Base-by-base conservation (phyloP, 441 rosid species). In the Kokia cookei region DNA sequence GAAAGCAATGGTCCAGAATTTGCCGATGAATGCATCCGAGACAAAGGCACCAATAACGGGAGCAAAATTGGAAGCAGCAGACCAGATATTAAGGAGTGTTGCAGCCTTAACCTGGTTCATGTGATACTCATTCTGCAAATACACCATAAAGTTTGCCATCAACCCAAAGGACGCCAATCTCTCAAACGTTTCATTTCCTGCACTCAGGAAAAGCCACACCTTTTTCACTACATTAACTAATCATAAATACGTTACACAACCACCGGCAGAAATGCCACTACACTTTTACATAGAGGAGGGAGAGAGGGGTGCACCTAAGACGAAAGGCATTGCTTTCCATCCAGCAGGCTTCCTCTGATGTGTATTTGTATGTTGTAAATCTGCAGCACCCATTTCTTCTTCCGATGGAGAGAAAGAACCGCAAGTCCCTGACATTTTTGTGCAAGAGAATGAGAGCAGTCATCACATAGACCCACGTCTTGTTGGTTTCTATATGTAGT, bases 161-260 rank as follows among this genome's bases (percentile, higher is more conserved):
- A 74, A 14, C 3, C 77, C 77, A 26, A n/a, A 74, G 0, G 65
- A 35, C 14, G 72, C 77, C 40, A 65, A n/a, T 57, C 69, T 74
- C 72, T 74, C 77, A 9, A 74, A 50, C 40, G 71, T 45, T 19
- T 26, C 71, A 65, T 74, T 74, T 19, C 65, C 77, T 74, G 65
- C 73, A 32, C 26, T 2, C 11, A 4, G 19, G 17, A 50, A 50
- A 50, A 14, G 19, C 70, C 70, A 45, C 37, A 13, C 29, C 9
- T 3, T 19, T 64, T 19, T 15, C 4, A 8, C 1, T 7, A 7
- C 12, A 42, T 42, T 2, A 37, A 10, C 50, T 19, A 19, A 15
- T 14, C 8, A 64, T 10, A n/a, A 37, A 35, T n/a, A 37, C 5
- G 26, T 65, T 63, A 40, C 17, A 40, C 45, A 32, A 42, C 45